phyloP scores from a whole-genome alignment of 2,329 filamentous ascomycete species.

The Penicillium nordicum region DNA sequence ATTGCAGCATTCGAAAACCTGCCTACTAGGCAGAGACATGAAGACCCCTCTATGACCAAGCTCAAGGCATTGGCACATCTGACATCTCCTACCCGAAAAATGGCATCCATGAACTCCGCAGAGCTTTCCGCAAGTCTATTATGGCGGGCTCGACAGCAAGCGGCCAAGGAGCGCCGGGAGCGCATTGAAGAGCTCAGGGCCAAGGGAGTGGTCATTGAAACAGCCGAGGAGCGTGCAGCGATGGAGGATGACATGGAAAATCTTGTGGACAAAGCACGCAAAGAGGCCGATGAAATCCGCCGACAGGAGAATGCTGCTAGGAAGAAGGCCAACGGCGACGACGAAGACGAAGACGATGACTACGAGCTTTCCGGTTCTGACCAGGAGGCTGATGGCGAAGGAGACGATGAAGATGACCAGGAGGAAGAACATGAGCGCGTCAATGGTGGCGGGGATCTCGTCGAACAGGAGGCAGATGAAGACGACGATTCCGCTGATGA shows the following conservation, averaged over 20 bases:
- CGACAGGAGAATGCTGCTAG: conserved; percentile 72
- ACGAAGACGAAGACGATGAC: conserved; percentile 51
- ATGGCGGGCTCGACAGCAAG: conserved; percentile 74
- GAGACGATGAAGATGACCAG: conserved; percentile 34
- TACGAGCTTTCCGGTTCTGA: conserved; percentile 49
- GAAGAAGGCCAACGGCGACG: conserved; percentile 57
- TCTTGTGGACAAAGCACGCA: conserved; percentile 76
- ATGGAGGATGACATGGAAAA: conserved; percentile 84
- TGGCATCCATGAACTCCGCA: conserved; percentile 61
- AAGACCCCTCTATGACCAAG: conserved; percentile 59
- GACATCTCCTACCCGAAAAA: conserved; percentile 53
- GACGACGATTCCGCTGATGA: conserved; percentile 41
- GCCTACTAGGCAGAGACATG: conserved; percentile 60
- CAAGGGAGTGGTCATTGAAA: conserved; percentile 78
- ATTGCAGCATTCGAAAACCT: conserved; percentile 66
- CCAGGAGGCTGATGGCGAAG: conserved; percentile 39
- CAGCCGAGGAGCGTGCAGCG: conserved; percentile 77
- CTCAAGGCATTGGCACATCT: conserved; percentile 74
- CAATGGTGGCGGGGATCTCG: conserved; percentile 16
- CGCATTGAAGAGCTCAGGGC: conserved; percentile 72
- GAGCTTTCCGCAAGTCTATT: conserved; percentile 68
- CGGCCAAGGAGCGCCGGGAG: conserved; percentile 70
- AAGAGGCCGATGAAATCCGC: conserved; percentile 75
- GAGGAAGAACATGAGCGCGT: conserved; percentile 21
- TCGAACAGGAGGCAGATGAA: conserved; percentile 40